Conservation (phyloP, 768 basidiomycete species). For the Lactifluus pinguis region DNA sequence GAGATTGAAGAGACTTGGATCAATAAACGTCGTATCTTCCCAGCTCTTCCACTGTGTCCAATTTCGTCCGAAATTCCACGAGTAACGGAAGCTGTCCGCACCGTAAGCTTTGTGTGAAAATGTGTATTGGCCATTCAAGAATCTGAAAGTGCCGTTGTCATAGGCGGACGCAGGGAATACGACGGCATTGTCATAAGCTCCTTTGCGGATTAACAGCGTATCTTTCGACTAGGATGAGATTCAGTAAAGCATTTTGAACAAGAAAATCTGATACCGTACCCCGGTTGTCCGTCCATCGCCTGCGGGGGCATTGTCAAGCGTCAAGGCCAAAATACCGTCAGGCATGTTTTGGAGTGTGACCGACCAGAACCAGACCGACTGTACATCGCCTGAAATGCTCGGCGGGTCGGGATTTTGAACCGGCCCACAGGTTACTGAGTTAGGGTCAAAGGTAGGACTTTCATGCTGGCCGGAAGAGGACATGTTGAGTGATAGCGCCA, state of each 20-base stretch:
- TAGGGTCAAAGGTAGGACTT: slow-evolving; percentile 42
- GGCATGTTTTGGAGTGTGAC: slow-evolving; percentile 66
- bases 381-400: slow-evolving; percentile 42
- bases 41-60: slow-evolving; percentile 78
- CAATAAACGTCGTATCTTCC: slow-evolving; percentile 63
- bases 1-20: slow-evolving; percentile 43
- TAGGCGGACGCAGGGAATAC: slow-evolving; percentile 84
- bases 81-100: slow-evolving; percentile 82
- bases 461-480: slow-evolving; percentile 56
- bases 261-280: slow-evolving; percentile 32
- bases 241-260: background rate
- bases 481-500: slow-evolving; percentile 56
- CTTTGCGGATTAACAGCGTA: slow-evolving; percentile 76
- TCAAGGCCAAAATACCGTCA: slow-evolving; percentile 76
- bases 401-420: slow-evolving; percentile 43
- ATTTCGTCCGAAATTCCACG: slow-evolving; percentile 75
- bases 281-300: slow-evolving; percentile 39
- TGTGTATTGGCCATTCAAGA: slow-evolving; percentile 54
- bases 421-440: slow-evolving; percentile 35
- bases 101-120: slow-evolving; percentile 80
- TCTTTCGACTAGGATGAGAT: slow-evolving; percentile 42
- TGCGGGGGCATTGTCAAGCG: slow-evolving; percentile 47
- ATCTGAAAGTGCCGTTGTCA: slow-evolving; percentile 47
- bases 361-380: slow-evolving; percentile 64
- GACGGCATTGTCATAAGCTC: slow-evolving; percentile 63